Evolutionary conservation across 1,284 basidiomycete species (phyloP), one percentile per base, ranked within the genome.

Genomic region (Coniferiporia sulphurascens): DNA sequence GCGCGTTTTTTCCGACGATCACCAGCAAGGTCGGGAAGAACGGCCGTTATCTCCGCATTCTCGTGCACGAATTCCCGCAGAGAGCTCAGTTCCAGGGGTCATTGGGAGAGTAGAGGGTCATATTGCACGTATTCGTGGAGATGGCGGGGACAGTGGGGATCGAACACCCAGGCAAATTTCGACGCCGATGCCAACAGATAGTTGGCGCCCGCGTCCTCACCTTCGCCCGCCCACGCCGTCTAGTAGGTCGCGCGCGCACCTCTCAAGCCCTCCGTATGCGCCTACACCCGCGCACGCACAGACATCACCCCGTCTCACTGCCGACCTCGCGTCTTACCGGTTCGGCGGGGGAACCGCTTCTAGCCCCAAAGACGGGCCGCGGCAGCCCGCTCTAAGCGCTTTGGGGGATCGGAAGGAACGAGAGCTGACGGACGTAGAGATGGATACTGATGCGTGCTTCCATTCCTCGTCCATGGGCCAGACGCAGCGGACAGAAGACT

Each of bases 151-250:
- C n/a, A 41, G 19, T n/a, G 51, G 51, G 38, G 36, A 43, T 19
- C 34, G 36, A n/a, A 41, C 53, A 21, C 59, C 53, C 19, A 53
- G 53, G 19, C 54, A 55, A 32, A 35, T 22, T 35, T 27, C 49
- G 22, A 27, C 36, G 6, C 41, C 53, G 19, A 22, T 56, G 32
- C 43, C 59, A 10, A 13, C 48, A 35, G 59, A 51, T 12, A 46
- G 4, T n/a, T 56, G 48, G 48, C 53, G 59, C 53, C 49, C 54
- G 49, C 53, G 52, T 4, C 27, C 56, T 15, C n/a, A 53, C n/a
- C 46, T 27, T 13, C 53, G 54, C 41, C 45, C 41, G 10, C 21
- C 54, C 36, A 52, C 59, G 22, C 53, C 59, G 27, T 52, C 36
- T 22, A 38, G 27, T 22, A 38, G 27, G 27, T 45, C 43, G 19